These are phyloP conservation scores for Ammopiptanthus mongolicus DNA, from an alignment of 306 rosid genomes.

Conservation along the genomic window DNA sequence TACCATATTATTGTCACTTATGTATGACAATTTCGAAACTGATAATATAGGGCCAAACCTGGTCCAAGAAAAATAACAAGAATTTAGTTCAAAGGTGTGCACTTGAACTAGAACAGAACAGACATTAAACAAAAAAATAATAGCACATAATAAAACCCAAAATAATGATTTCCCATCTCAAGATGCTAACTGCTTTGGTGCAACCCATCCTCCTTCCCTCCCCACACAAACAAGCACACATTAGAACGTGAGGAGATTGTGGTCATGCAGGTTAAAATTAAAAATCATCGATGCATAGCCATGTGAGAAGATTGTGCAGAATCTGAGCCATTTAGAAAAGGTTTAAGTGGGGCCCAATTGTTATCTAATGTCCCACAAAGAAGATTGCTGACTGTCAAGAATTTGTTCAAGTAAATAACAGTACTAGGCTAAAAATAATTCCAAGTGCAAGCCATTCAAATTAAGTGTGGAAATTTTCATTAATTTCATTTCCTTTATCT, in stretches of 20 bases:
- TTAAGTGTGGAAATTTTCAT: not conserved
- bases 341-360: not conserved
- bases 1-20: slow-evolving; percentile 13
- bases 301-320: not conserved
- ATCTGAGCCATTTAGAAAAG: not conserved
- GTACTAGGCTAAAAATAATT: not conserved
- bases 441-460: not conserved
- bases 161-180: not conserved
- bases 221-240: not conserved
- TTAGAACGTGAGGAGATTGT: not conserved
- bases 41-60: slow-evolving; percentile 16
- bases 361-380: not conserved
- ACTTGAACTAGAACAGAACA: not conserved
- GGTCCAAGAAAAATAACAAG: slow-evolving; percentile 20
- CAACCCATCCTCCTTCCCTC: not conserved
- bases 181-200: not conserved
- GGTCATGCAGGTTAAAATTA: not conserved
- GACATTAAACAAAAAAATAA: not conserved
- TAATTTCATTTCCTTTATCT: not conserved
- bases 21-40: slow-evolving; percentile 13
- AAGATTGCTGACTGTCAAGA: not conserved
- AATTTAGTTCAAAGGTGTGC: not conserved
- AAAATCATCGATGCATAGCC: not conserved
- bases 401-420: not conserved
- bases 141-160: not conserved